These are phyloP conservation scores for Lotmaria passim DNA, from an alignment of 208 protist genomes.

Conservation along the genomic window DNA sequence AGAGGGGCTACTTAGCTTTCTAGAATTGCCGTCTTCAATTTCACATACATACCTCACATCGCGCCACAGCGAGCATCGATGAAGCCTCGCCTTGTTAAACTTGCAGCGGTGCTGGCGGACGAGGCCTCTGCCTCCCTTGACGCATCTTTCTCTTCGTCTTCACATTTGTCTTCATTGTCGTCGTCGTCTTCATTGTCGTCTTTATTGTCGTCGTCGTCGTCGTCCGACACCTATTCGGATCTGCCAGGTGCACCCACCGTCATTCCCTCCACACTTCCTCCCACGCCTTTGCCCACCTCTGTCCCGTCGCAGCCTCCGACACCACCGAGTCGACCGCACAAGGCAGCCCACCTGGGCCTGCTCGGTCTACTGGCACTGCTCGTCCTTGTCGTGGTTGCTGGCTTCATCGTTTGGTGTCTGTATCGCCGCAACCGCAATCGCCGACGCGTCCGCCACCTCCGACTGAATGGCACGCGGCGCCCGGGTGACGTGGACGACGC, in stretches of 20 bases:
- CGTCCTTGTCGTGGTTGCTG: conserved; percentile 36
- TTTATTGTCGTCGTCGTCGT: too few relatives aligned
- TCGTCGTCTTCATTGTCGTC: too few relatives aligned
- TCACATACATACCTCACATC: too few relatives aligned
- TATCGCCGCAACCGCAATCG: conserved; percentile 46
- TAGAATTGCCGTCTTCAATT: too few relatives aligned
- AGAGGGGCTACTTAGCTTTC: too few relatives aligned
- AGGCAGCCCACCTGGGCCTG: conserved; percentile 13
- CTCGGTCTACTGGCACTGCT: conserved; percentile 46
- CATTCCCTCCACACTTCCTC: too few relatives aligned
- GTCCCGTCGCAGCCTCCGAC: background rate
- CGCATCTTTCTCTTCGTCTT: background rate
- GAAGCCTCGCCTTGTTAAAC: background rate
- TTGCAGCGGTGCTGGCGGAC: background rate
- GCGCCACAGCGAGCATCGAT: too few relatives aligned
- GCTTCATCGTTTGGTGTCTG: conserved; percentile 37
- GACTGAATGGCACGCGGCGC: conserved; percentile 48
- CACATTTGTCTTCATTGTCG: too few relatives aligned
- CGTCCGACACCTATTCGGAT: too few relatives aligned
- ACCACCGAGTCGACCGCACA: background rate
- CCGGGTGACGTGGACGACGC: conserved; percentile 57
- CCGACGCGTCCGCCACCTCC: conserved; percentile 31
- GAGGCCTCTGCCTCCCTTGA: background rate
- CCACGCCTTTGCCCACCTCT: background rate
- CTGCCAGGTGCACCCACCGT: too few relatives aligned